Percentiles rank a stretch among this genome's conserved stretches.
These are phyloP conservation scores for Corylus americana DNA, from an alignment of 306 rosid genomes.

Conservation along the genomic window DNA sequence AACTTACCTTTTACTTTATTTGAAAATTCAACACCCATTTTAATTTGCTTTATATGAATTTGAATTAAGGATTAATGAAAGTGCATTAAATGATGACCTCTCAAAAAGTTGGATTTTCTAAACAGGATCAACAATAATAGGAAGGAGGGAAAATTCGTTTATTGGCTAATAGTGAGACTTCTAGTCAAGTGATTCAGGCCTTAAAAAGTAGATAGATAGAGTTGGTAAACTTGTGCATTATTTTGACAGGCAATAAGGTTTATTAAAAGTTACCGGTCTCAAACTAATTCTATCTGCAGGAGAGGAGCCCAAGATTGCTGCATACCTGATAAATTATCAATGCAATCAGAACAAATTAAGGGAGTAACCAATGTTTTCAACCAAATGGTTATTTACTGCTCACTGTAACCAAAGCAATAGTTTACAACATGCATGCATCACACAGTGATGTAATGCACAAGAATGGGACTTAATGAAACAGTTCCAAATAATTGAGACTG, in stretches of 20 bases:
- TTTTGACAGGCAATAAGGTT: background rate
- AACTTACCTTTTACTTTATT: background rate
- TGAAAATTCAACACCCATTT: background rate
- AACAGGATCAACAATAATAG: background rate
- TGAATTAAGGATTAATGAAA: background rate
- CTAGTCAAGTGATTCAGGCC: background rate
- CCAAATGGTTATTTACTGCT: background rate
- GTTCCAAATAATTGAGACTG: conserved; percentile 17
- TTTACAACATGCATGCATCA: background rate
- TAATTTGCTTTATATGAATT: background rate
- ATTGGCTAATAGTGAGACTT: background rate
- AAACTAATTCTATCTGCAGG: conserved; percentile 58
- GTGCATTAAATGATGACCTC: background rate
- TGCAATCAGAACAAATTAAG: conserved; percentile 13
- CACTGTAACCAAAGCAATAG: background rate
- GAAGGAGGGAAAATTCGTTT: background rate
- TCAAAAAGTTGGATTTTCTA: background rate
- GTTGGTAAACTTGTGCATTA: background rate
- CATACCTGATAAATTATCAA: conserved; percentile 63
- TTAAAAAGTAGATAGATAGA: background rate
- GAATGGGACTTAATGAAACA: background rate
- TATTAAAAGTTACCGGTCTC: conserved; percentile 59
- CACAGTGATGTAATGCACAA: background rate
- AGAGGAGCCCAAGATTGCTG: conserved; percentile 91
- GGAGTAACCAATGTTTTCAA: conserved; percentile 8